These are phyloP conservation scores for Posidonia australis DNA, from an alignment of 106 monocot species.

Conservation along the genomic window DNA sequence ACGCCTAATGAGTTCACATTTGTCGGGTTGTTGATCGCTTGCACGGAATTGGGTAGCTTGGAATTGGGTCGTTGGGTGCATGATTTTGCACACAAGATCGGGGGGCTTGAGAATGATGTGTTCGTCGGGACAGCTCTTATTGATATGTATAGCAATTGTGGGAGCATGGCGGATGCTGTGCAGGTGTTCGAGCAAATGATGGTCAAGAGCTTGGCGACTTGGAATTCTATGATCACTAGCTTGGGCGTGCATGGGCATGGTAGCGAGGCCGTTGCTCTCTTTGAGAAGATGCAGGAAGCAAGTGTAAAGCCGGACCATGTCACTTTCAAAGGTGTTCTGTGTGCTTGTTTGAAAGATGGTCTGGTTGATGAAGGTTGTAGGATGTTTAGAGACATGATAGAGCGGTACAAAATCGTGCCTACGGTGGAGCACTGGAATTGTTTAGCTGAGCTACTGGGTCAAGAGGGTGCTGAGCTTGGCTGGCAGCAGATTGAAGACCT, in stretches of 20 bases:
- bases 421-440: slow-evolving; percentile 34
- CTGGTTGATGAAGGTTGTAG: slow-evolving; percentile 34
- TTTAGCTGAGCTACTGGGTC: slow-evolving; percentile 41
- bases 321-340: slow-evolving; percentile 54
- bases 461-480: neutral
- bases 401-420: slow-evolving; percentile 28
- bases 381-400: slow-evolving; percentile 31
- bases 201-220: slow-evolving; percentile 37
- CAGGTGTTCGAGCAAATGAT: slow-evolving; percentile 43
- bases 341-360: slow-evolving; percentile 38
- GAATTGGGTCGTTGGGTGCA: slow-evolving; percentile 42
- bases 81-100: slow-evolving; percentile 28
- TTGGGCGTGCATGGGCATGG: slow-evolving; percentile 56
- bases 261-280: slow-evolving; percentile 44
- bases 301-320: slow-evolving; percentile 36
- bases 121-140: slow-evolving; percentile 60
- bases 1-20: slow-evolving; percentile 46
- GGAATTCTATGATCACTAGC: slow-evolving; percentile 83
- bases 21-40: slow-evolving; percentile 35
- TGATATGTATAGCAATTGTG: slow-evolving; percentile 80
- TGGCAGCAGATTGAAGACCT: neutral
- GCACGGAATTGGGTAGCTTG: slow-evolving; percentile 40
- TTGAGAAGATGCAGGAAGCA: slow-evolving; percentile 37
- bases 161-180: slow-evolving; percentile 43
- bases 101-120: slow-evolving; percentile 11